Percentiles rank a stretch among this genome's conserved stretches.
Conservation (phyloP, 768 basidiomycete species). For the Suillus occidentalis region DNA sequence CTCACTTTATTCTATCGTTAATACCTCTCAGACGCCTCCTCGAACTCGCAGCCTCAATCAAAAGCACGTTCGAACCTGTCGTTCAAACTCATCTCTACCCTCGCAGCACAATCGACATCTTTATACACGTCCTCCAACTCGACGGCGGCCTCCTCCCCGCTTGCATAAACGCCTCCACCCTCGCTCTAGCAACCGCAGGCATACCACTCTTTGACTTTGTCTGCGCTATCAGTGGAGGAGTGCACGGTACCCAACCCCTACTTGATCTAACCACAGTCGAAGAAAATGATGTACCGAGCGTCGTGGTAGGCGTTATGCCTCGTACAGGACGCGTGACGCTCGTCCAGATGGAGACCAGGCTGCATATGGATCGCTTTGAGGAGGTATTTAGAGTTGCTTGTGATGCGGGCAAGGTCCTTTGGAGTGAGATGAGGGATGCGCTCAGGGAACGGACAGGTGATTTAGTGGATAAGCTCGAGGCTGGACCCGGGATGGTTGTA, state of each 20-base stretch:
- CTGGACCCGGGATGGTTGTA: slow-evolving; percentile 36
- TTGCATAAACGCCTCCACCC: slow-evolving; percentile 91
- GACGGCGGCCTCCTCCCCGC: slow-evolving; percentile 91
- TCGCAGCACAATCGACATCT: slow-evolving; percentile 91
- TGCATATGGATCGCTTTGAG: slow-evolving; percentile 90
- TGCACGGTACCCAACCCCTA: slow-evolving; percentile 77
- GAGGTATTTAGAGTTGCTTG: slow-evolving; percentile 81
- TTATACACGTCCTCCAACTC: slow-evolving; percentile 88
- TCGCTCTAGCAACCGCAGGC: slow-evolving; percentile 88
- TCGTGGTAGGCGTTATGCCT: slow-evolving; percentile 90
- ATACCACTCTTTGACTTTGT: slow-evolving; percentile 91
- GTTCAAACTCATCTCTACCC: slow-evolving; percentile 90
- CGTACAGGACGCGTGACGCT: slow-evolving; percentile 83
- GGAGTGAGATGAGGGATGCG: slow-evolving; percentile 79
- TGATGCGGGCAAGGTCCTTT: slow-evolving; percentile 75
- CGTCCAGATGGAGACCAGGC: slow-evolving; percentile 90
- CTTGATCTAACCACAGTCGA: slow-evolving; percentile 88
- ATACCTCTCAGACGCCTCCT: slow-evolving; percentile 64
- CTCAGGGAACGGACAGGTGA: slow-evolving; percentile 61
- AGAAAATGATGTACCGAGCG: slow-evolving; percentile 85
- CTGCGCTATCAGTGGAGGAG: slow-evolving; percentile 85
- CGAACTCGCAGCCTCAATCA: slow-evolving; percentile 84
- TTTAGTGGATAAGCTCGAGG: slow-evolving; percentile 64
- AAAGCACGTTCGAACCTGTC: slow-evolving; percentile 95
- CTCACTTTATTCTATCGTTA: background rate